Conservation (phyloP, 495 filamentous ascomycete species). For the Evansstolkia leycettana region DNA sequence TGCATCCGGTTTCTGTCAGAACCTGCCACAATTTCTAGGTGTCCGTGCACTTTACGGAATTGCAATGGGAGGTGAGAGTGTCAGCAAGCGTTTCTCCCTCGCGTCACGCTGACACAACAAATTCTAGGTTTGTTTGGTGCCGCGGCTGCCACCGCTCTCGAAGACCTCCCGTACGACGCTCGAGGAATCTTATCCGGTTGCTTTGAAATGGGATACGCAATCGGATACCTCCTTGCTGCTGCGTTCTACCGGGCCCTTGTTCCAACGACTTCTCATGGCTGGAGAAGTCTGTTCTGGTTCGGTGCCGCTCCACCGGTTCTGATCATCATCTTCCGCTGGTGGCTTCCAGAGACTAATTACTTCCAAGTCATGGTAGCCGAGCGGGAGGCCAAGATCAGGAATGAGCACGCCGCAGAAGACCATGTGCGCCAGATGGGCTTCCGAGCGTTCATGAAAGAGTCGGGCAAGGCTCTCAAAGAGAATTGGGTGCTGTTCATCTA, state of each 20-base stretch:
- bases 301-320: constrained; percentile 58
- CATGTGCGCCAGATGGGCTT: constrained; percentile 6
- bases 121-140: constrained; percentile 52
- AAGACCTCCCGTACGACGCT: constrained; percentile 58
- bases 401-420: neutral
- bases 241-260: constrained; percentile 57
- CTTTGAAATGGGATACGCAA: constrained; percentile 64
- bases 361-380: constrained; percentile 21
- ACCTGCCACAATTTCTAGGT: constrained; percentile 55
- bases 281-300: constrained; percentile 68
- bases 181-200: constrained; percentile 60
- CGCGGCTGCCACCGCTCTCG: constrained; percentile 65
- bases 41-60: constrained; percentile 62
- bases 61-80: constrained; percentile 52
- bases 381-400: constrained; percentile 13
- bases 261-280: constrained; percentile 48
- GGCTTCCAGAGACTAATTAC: constrained; percentile 52
- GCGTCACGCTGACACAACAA: neutral
- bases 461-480: constrained; percentile 11
- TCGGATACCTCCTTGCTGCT: constrained; percentile 61
- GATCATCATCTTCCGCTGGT: constrained; percentile 57
- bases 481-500: constrained; percentile 33
- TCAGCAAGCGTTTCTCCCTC: neutral
- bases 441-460: constrained; percentile 14
- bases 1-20: constrained; percentile 59